A percentile compares a stretch with the other conserved stretches of the same genome.
phyloP scores from a whole-genome alignment of 805 yeast genomes.

The Scheffersomyces coipomensis region DNA sequence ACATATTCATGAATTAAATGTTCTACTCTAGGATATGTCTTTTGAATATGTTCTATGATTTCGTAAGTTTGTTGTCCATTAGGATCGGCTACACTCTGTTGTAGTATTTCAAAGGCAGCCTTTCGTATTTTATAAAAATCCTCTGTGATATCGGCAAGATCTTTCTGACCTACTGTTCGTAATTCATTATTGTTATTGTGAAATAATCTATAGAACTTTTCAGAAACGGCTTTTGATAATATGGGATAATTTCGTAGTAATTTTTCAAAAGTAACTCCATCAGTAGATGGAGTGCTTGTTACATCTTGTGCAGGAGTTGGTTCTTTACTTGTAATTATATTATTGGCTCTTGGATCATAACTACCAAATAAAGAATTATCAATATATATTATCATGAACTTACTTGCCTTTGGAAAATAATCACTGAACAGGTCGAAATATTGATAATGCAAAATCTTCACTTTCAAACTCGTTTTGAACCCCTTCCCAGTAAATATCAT shows the following conservation, averaged over 20 bases:
- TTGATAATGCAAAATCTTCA: conserved; percentile 44
- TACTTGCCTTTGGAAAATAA: conserved; percentile 56
- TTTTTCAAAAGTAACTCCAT: conserved; percentile 30
- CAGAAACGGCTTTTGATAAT: conserved; percentile 39
- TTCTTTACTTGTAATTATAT: not conserved
- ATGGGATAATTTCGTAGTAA: conserved; percentile 37
- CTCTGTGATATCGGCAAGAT: conserved; percentile 19
- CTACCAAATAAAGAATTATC: conserved; percentile 56
- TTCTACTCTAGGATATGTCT: conserved; percentile 40
- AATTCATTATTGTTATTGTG: conserved; percentile 40
- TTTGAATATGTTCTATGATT: conserved; percentile 26
- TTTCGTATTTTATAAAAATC: conserved; percentile 34
- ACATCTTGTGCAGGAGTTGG: not conserved
- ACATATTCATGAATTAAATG: conserved; percentile 65
- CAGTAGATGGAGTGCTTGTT: not conserved
- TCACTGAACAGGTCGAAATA: conserved; percentile 56
- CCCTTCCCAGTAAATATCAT: conserved; percentile 57
- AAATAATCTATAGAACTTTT: conserved; percentile 34
- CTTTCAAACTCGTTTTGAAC: conserved; percentile 44
- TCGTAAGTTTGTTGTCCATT: conserved; percentile 29
- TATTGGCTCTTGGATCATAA: conserved; percentile 2
- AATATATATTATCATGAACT: conserved; percentile 56
- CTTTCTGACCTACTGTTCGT: conserved; percentile 27
- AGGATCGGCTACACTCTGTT: conserved; percentile 35
- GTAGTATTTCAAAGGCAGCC: conserved; percentile 34